Conservation (phyloP, 2,329 filamentous ascomycete species). For the Leptodontidium sp. region DNA sequence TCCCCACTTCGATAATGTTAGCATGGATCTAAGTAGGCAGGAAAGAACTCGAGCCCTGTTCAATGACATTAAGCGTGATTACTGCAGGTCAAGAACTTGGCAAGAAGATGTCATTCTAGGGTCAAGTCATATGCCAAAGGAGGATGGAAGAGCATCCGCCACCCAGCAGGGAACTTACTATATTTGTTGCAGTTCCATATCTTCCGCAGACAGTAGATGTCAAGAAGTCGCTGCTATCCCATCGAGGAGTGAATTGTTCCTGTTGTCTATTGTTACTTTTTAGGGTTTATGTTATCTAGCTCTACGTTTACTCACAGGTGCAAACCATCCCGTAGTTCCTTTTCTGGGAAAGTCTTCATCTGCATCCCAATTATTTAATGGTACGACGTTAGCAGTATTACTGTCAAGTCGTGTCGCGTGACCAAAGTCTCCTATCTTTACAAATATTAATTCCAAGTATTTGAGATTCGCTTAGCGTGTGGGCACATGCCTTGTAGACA, state of each 20-base stretch:
- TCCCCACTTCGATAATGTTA: background rate
- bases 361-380: background rate
- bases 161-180: constrained; percentile 1
- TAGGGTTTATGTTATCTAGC: background rate
- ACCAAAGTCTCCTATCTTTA: background rate
- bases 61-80: too few relatives aligned
- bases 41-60: too few relatives aligned
- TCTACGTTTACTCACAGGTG: background rate
- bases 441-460: background rate
- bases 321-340: background rate
- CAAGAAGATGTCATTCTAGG: too few relatives aligned
- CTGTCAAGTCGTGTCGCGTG: background rate
- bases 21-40: background rate
- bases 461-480: background rate
- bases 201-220: constrained; percentile 6
- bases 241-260: constrained; percentile 21
- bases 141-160: background rate
- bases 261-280: background rate
- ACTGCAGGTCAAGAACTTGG: background rate
- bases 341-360: background rate
- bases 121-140: background rate
- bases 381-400: background rate
- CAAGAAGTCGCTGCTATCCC: constrained; percentile 12
- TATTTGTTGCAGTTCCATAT: constrained; percentile 13
- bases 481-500: background rate